Conservation (phyloP, 805 yeast genomes). For the Jamesozyma hellenica region DNA sequence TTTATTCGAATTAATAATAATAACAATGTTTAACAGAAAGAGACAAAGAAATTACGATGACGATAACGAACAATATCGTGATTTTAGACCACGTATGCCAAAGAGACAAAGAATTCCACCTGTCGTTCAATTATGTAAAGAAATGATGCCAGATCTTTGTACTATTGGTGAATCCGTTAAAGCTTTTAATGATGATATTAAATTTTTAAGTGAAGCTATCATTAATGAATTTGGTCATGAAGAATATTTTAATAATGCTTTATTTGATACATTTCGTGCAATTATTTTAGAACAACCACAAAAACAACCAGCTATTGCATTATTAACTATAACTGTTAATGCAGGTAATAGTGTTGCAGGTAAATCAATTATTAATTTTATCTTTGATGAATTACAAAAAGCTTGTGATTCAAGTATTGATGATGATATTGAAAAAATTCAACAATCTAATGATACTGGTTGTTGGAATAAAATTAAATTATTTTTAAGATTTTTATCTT, state of each 20-base stretch:
- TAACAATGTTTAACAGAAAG: conserved; percentile 11
- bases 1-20: no score
- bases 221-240: conserved; percentile 55
- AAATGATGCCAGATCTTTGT: conserved; percentile 41
- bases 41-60: conserved; percentile 19
- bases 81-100: conserved; percentile 24
- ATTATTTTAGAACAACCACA: conserved; percentile 84
- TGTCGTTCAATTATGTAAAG: conserved; percentile 36
- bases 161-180: conserved; percentile 49
- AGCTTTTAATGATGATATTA: conserved; percentile 50
- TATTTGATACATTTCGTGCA: conserved; percentile 57
- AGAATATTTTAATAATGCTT: conserved; percentile 46
- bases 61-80: conserved; percentile 26
- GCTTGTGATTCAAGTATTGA: conserved; percentile 34
- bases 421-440: conserved; percentile 16
- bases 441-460: conserved; percentile 39
- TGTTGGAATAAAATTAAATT: conserved; percentile 64
- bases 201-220: conserved; percentile 58
- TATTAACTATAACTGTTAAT: conserved; percentile 56
- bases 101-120: conserved; percentile 35
- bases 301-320: conserved; percentile 63
- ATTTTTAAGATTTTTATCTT: conserved; percentile 56
- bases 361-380: conserved; percentile 54
- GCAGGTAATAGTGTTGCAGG: conserved; percentile 57
- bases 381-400: conserved; percentile 54